Evolutionary conservation across 371 early-diverging fungal genomes (phyloP).

Genomic region (Mucor saturninus): DNA sequence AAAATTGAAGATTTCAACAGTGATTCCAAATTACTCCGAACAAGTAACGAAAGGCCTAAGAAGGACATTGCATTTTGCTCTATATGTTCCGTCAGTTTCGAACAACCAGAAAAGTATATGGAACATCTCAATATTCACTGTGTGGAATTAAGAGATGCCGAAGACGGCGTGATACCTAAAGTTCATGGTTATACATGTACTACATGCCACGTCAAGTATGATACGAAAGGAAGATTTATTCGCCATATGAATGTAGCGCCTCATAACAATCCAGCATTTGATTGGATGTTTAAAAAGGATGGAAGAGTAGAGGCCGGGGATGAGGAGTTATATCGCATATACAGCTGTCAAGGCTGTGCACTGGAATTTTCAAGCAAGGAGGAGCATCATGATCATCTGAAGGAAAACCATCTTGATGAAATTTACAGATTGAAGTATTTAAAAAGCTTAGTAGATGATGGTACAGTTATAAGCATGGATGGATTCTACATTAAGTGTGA

Average conservation of each 20-base stretch:
- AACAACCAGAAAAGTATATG: neutral
- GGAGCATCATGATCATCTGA: neutral
- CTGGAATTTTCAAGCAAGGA: neutral
- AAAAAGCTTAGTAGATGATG: neutral
- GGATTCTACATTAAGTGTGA: neutral
- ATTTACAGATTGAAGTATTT: neutral
- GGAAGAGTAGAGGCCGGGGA: neutral
- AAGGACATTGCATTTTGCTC: neutral
- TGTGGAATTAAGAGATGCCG: neutral
- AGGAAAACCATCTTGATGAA: neutral
- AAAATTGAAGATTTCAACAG: neutral
- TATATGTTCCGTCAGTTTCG: neutral
- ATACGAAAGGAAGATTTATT: constrained; percentile 1
- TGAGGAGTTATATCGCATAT: neutral
- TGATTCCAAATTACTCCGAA: neutral
- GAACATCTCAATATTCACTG: neutral
- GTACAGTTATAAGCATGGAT: neutral
- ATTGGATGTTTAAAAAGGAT: neutral
- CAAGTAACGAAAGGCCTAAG: neutral
- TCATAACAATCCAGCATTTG: neutral
- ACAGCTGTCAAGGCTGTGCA: neutral
- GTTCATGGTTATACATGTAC: neutral
- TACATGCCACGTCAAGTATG: neutral
- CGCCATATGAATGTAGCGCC: neutral
- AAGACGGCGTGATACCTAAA: neutral